Evolutionary conservation across 208 protist species (phyloP).

Genomic region (Leishmania tarentolae): DNA sequence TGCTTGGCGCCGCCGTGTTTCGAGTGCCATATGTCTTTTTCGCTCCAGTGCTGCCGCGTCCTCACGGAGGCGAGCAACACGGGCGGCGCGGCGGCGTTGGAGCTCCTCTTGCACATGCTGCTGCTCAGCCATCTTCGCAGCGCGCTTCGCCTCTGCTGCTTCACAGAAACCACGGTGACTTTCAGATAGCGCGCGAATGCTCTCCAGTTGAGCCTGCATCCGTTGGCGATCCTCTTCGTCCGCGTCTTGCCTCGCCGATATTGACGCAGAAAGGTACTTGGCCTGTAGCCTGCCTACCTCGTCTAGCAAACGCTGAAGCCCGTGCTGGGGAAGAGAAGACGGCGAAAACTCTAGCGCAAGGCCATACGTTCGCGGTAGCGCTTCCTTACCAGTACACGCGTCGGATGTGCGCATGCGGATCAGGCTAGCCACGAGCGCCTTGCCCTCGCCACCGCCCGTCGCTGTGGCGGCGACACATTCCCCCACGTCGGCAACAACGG

Average conservation of each 20-base stretch:
- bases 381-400: background rate
- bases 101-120: conserved; percentile 31
- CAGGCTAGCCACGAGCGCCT: conserved; percentile 3
- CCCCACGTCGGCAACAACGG: conserved; percentile 5
- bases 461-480: background rate
- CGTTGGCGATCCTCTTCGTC: conserved; percentile 4
- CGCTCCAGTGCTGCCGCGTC: conserved; percentile 24
- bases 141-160: conserved; percentile 1
- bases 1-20: conserved; percentile 32
- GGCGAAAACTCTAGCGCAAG: background rate
- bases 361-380: background rate
- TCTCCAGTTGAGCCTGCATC: conserved; percentile 13
- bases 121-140: conserved; percentile 19
- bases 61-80: conserved; percentile 12
- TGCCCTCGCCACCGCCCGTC: background rate
- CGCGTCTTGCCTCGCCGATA: background rate
- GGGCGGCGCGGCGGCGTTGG: conserved; percentile 25
- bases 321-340: background rate
- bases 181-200: conserved; percentile 2
- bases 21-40: conserved; percentile 34
- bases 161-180: conserved; percentile 14
- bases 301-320: conserved; percentile 17
- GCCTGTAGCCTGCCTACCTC: conserved; percentile 1
- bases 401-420: background rate
- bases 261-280: background rate